These are phyloP conservation scores for Hypsizygus ulmarius DNA, from an alignment of 1,284 basidiomycete species.

Conservation along the genomic window DNA sequence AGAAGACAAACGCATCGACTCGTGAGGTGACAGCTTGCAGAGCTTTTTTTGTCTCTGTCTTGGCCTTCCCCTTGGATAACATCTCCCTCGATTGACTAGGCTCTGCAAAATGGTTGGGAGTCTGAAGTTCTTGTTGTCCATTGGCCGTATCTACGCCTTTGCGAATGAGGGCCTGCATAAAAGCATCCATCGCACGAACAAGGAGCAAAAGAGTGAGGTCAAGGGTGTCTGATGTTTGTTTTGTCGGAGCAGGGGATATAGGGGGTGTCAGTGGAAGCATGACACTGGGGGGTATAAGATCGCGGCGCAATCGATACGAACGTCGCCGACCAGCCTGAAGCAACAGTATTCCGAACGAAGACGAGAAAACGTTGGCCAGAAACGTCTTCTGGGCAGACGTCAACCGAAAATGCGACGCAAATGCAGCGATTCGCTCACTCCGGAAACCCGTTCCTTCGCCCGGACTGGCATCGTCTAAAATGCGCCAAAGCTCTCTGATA, in stretches of 20 bases:
- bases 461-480: constrained; percentile 22
- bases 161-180: constrained; percentile 51
- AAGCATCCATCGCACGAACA: constrained; percentile 66
- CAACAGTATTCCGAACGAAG: constrained; percentile 53
- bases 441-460: neutral
- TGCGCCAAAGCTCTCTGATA: constrained; percentile 46
- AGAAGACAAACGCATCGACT: constrained; percentile 69
- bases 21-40: constrained; percentile 35
- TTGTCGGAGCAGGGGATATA: constrained; percentile 3
- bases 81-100: constrained; percentile 11
- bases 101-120: neutral
- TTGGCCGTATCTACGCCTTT: constrained; percentile 23
- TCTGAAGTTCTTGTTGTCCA: neutral
- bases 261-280: constrained; percentile 12
- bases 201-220: constrained; percentile 67
- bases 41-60: constrained; percentile 23
- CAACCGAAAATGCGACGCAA: constrained; percentile 16
- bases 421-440: too few species aligned
- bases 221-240: constrained; percentile 51
- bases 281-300: constrained; percentile 3
- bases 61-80: constrained; percentile 21
- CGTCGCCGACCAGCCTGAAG: constrained; percentile 48
- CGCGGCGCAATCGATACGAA: constrained; percentile 22
- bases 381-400: constrained; percentile 49
- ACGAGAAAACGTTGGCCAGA: constrained; percentile 53